phyloP scores from a whole-genome alignment of 1,284 basidiomycete genomes.

The Pseudozyma tsukubaensis region DNA sequence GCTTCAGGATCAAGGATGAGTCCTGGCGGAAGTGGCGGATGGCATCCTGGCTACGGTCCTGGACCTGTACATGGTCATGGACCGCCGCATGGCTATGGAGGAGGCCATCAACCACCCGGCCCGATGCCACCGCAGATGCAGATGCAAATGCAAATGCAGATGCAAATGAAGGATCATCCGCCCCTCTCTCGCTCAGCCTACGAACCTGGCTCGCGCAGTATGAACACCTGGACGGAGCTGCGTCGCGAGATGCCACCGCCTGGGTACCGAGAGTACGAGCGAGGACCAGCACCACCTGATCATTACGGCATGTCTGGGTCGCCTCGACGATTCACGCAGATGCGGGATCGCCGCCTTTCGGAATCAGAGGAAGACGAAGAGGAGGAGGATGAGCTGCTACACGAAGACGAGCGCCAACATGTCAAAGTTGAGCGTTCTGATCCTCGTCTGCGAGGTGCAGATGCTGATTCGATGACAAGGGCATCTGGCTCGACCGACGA shows the following conservation, averaged over 20 bases:
- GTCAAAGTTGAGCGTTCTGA: slow-evolving; percentile 9
- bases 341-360: slow-evolving; percentile 35
- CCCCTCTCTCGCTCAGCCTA: slow-evolving; percentile 52
- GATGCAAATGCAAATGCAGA: slow-evolving; percentile 38
- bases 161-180: slow-evolving; percentile 42
- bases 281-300: slow-evolving; percentile 9
- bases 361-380: slow-evolving; percentile 43
- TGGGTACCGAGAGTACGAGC: slow-evolving; percentile 39
- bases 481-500: slow-evolving; percentile 10
- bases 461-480: slow-evolving; percentile 9
- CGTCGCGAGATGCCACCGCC: slow-evolving; percentile 44
- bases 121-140: slow-evolving; percentile 28
- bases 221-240: slow-evolving; percentile 46
- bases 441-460: slow-evolving; percentile 2
- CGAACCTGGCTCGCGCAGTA: slow-evolving; percentile 53
- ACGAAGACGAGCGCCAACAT: slow-evolving; percentile 16
- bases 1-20: slow-evolving; percentile 36
- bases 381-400: slow-evolving; percentile 39
- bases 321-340: slow-evolving; percentile 42
- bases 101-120: slow-evolving; percentile 21
- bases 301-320: slow-evolving; percentile 21
- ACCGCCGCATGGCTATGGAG: slow-evolving; percentile 14
- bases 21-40: slow-evolving; percentile 30
- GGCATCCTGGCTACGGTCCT: slow-evolving; percentile 34
- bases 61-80: slow-evolving; percentile 17